Evolutionary conservation across 768 basidiomycete species (phyloP).

Genomic region (Leccinum aurantiacum): DNA sequence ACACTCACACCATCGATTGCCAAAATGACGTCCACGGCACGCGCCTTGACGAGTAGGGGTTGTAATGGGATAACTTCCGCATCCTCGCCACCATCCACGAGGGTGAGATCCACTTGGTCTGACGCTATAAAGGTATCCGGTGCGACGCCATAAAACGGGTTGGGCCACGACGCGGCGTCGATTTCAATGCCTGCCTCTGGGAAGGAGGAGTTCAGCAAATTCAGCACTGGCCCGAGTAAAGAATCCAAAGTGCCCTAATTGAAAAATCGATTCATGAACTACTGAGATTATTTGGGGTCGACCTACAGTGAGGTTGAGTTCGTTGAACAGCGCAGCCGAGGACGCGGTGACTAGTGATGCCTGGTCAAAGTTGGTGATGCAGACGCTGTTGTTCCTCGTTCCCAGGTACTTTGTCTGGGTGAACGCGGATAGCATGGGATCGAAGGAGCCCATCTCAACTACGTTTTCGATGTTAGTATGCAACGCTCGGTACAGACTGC

Average conservation of each 20-base stretch:
- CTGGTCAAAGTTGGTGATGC: conserved; percentile 38
- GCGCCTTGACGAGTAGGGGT: conserved; percentile 47
- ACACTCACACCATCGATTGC: conserved; percentile 45
- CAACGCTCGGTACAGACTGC: not conserved
- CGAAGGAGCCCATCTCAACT: conserved; percentile 45
- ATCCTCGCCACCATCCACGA: conserved; percentile 44
- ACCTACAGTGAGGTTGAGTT: conserved; percentile 27
- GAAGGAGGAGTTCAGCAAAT: conserved; percentile 21
- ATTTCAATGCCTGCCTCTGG: conserved; percentile 29
- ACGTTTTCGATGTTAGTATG: conserved; percentile 1
- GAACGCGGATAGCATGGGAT: conserved; percentile 46
- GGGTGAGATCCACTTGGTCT: conserved; percentile 30
- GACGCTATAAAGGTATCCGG: conserved; percentile 35
- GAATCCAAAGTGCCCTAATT: conserved; percentile 16
- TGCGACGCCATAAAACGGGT: conserved; percentile 39
- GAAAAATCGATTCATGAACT: not conserved
- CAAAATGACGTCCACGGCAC: conserved; percentile 49
- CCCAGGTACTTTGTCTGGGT: conserved; percentile 47
- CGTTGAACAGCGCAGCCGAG: conserved; percentile 39
- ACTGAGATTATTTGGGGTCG: too few relatives aligned
- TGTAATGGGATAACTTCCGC: conserved; percentile 47
- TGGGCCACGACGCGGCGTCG: conserved; percentile 36
- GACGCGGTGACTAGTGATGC: conserved; percentile 38
- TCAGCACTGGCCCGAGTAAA: conserved; percentile 11
- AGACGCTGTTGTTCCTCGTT: conserved; percentile 31